Conservation (phyloP, 768 basidiomycete genomes). For the Lyophyllum decastes region DNA sequence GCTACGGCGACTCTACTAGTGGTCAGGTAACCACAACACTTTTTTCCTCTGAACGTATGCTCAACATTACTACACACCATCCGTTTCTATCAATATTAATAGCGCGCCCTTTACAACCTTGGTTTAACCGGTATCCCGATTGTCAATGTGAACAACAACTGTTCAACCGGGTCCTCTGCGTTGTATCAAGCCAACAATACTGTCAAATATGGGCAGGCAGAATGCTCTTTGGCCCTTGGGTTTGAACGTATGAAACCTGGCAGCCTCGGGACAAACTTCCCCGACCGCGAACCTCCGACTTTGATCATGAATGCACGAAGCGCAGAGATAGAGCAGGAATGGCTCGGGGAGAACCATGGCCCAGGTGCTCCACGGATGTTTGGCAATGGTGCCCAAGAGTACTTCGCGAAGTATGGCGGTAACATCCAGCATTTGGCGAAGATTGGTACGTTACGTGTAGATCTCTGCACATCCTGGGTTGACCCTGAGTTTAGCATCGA, state of each 20-base stretch:
- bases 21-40: slow-evolving; percentile 54
- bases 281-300: slow-evolving; percentile 53
- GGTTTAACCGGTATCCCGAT: slow-evolving; percentile 85
- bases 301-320: slow-evolving; percentile 43
- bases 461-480: neutral
- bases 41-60: neutral
- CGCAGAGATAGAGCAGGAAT: slow-evolving; percentile 47
- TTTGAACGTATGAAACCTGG: slow-evolving; percentile 86
- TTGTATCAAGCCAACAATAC: slow-evolving; percentile 72
- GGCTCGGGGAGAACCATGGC: slow-evolving; percentile 64
- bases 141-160: slow-evolving; percentile 87
- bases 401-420: slow-evolving; percentile 74
- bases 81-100: slow-evolving; percentile 1
- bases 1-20: slow-evolving; percentile 78
- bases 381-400: slow-evolving; percentile 74
- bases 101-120: slow-evolving; percentile 81
- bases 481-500: slow-evolving; percentile 53
- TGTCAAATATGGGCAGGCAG: slow-evolving; percentile 67
- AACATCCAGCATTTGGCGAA: slow-evolving; percentile 67
- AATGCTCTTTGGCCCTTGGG: slow-evolving; percentile 81
- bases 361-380: slow-evolving; percentile 77
- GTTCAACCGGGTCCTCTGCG: slow-evolving; percentile 80
- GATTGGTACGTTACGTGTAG: slow-evolving; percentile 54
- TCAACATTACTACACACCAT: neutral
- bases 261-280: slow-evolving; percentile 66